Percentiles rank a stretch among this genome's conserved stretches.
Evolutionary conservation across 129 eudicot species (phyloP).

Genomic region (Arctium minus): DNA sequence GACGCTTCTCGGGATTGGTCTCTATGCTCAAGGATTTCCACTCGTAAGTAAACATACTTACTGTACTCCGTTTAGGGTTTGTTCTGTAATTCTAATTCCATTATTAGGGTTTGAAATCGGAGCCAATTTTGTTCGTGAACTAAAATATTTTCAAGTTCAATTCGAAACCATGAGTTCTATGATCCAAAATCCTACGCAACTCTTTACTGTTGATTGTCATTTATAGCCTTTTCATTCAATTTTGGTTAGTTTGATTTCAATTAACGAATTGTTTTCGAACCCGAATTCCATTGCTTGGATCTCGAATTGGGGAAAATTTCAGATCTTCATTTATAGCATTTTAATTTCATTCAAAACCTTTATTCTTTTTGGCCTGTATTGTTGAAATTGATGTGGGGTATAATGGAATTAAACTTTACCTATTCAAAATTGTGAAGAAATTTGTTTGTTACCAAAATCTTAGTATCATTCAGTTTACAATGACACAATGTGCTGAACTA

Average conservation of each 20-base stretch:
- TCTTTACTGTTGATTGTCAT: too few species aligned
- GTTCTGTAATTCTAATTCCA: background rate
- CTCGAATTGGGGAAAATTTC: background rate
- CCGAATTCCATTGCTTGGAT: background rate
- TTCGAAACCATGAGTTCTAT: too few species aligned
- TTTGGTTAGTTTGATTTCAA: too few species aligned
- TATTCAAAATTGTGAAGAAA: background rate
- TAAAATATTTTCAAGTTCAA: background rate
- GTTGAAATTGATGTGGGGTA: background rate
- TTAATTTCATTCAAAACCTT: background rate
- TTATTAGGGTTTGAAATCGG: background rate
- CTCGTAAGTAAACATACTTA: conserved; percentile 38
- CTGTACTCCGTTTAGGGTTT: background rate
- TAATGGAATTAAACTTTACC: background rate
- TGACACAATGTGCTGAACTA: background rate
- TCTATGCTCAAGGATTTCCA: conserved; percentile 81
- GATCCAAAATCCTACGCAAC: too few species aligned
- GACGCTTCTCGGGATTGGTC: conserved; percentile 82
- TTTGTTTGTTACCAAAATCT: background rate
- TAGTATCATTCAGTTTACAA: background rate
- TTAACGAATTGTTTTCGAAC: background rate
- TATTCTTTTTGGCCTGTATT: background rate
- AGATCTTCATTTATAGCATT: background rate
- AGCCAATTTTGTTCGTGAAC: background rate
- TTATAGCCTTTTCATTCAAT: too few species aligned